These are phyloP conservation scores for Ricinus communis DNA, from an alignment of 345 rosid species.

Conservation along the genomic window DNA sequence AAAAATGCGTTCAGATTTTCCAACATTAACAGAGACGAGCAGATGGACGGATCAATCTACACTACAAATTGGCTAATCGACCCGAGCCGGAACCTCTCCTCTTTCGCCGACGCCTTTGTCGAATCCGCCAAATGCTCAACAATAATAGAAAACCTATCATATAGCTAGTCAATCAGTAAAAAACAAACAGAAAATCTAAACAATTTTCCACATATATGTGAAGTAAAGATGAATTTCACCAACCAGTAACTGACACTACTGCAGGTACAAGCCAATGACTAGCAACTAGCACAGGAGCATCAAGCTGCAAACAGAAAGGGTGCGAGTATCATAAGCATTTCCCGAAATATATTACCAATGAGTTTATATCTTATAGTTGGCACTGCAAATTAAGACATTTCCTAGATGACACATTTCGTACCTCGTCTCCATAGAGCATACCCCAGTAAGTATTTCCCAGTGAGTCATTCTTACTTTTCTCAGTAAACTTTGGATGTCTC, in stretches of 20 bases:
- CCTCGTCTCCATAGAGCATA: conserved; percentile 71
- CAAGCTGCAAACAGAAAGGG: conserved; percentile 51
- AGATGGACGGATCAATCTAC: not conserved
- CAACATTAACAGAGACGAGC: not conserved
- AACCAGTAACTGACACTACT: conserved; percentile 63
- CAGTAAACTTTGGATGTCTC: conserved; percentile 36
- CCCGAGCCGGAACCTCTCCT: conserved; percentile 61
- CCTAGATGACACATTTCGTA: no score
- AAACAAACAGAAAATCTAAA: not conserved
- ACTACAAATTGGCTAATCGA: conserved; percentile 50
- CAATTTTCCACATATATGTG: not conserved
- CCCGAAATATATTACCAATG: not conserved
- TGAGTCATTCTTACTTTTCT: conserved; percentile 38
- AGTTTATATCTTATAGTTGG: not conserved
- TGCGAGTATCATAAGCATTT: conserved; percentile 4
- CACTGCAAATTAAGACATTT: no score
- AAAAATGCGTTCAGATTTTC: conserved; percentile 6
- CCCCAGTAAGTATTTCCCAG: conserved; percentile 58
- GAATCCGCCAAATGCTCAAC: conserved; percentile 72
- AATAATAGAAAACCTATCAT: conserved; percentile 58
- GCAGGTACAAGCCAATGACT: conserved; percentile 84
- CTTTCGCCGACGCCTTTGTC: conserved; percentile 68
- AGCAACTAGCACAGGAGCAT: conserved; percentile 61
- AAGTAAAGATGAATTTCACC: conserved; percentile 18
- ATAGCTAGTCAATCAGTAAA: conserved; percentile 18